Percentiles rank a stretch among this genome's conserved stretches.
Conservation (phyloP, 805 yeast species). For the Saccharomycopsis guyanensis region DNA sequence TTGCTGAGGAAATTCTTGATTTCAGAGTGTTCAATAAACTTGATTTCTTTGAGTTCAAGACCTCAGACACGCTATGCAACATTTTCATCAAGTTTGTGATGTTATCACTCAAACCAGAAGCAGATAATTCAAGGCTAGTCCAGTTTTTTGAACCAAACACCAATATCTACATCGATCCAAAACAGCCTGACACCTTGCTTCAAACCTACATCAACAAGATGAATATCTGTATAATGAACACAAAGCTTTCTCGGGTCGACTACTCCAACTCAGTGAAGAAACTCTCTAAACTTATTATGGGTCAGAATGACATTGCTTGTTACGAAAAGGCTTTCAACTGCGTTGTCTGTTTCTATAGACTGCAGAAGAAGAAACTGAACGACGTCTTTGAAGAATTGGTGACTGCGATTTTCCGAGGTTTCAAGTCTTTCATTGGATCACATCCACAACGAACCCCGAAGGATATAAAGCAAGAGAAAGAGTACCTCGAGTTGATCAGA, state of each 20-base stretch:
- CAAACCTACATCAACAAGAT: conserved; percentile 20
- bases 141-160: conserved; percentile 20
- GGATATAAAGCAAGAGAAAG: conserved; percentile 4
- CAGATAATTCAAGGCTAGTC: conserved; percentile 9
- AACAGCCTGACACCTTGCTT: conserved; percentile 15
- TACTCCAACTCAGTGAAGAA: conserved; percentile 7
- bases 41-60: background rate
- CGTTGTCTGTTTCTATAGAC: conserved; percentile 4
- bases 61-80: conserved; percentile 13
- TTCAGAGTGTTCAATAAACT: conserved; percentile 10
- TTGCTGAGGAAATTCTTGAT: conserved; percentile 9
- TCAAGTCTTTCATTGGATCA: background rate
- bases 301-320: conserved; percentile 3
- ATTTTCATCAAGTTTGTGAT: conserved; percentile 17
- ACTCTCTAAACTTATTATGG: conserved; percentile 6
- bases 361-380: background rate
- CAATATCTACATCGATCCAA: conserved; percentile 12
- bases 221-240: conserved; percentile 15
- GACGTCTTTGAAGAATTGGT: conserved; percentile 13
- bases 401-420: conserved; percentile 1
- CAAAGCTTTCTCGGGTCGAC: conserved; percentile 4
- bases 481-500: background rate
- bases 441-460: background rate
- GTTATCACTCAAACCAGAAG: background rate
- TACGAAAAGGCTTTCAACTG: conserved; percentile 19